Conservation (phyloP, 1,139 yeast genomes). For the Eremothecium coryli region DNA sequence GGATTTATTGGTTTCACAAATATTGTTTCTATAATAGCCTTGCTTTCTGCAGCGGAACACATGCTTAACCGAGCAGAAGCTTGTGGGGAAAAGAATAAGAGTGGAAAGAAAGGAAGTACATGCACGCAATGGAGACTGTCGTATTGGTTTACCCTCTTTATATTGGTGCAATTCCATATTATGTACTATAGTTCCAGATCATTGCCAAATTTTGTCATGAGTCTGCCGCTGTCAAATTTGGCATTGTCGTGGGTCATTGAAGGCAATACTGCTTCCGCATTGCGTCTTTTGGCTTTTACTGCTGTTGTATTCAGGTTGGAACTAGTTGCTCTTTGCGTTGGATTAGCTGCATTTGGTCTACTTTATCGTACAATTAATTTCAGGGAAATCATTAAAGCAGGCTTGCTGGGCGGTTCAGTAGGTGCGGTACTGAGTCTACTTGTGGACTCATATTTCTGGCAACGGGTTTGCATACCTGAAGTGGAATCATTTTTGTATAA, state of each 20-base stretch:
- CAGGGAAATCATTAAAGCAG: conserved; percentile 32
- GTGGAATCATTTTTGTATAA: conserved; percentile 62
- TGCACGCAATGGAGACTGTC: no score
- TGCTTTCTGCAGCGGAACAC: conserved; percentile 3
- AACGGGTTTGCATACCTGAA: conserved; percentile 52
- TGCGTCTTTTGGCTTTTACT: conserved; percentile 51
- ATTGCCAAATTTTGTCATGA: conserved; percentile 70
- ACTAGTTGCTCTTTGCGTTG: conserved; percentile 49
- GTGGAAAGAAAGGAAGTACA: not conserved
- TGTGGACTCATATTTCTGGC: conserved; percentile 79
- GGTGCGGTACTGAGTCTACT: conserved; percentile 44
- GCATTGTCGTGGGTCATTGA: conserved; percentile 45
- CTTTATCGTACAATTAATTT: conserved; percentile 40
- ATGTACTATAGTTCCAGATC: conserved; percentile 71
- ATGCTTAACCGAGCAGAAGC: conserved; percentile 13
- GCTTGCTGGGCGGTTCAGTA: conserved; percentile 43
- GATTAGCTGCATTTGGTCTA: conserved; percentile 37
- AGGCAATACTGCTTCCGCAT: conserved; percentile 43
- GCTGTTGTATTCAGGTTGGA: conserved; percentile 71
- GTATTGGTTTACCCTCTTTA: conserved; percentile 51
- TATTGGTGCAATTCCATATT: conserved; percentile 66
- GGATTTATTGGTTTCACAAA: conserved; percentile 47
- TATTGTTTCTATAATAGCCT: conserved; percentile 11
- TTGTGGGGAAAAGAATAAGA: not conserved
- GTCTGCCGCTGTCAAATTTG: conserved; percentile 59